Percentiles rank a stretch among this genome's conserved stretches.
Evolutionary conservation across 495 filamentous ascomycete genomes (phyloP).

Genomic region (Aspergillus avenaceus): DNA sequence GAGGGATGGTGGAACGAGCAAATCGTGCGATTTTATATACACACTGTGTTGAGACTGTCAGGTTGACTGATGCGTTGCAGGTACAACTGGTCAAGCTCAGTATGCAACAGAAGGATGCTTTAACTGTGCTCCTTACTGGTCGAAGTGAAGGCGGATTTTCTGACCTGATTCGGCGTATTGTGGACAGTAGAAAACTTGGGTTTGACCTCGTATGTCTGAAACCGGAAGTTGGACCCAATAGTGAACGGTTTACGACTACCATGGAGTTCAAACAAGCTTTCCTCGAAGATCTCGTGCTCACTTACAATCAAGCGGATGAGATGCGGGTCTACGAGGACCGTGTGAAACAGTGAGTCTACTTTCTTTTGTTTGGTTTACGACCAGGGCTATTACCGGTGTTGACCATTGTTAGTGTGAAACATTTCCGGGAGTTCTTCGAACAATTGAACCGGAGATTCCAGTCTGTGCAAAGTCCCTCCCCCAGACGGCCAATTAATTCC

Average conservation of each 20-base stretch:
- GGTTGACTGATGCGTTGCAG: slow-evolving; percentile 35
- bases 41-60: background rate
- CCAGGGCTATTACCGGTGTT: too few species aligned
- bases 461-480: slow-evolving; percentile 22
- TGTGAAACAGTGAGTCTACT: slow-evolving; percentile 52
- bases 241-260: slow-evolving; percentile 70
- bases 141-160: slow-evolving; percentile 72
- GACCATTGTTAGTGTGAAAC: slow-evolving; percentile 55
- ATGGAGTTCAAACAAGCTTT: slow-evolving; percentile 87
- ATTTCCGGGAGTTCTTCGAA: slow-evolving; percentile 77
- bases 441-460: slow-evolving; percentile 59
- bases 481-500: slow-evolving; percentile 58
- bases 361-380: slow-evolving; percentile 7
- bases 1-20: slow-evolving; percentile 96
- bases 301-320: slow-evolving; percentile 78
- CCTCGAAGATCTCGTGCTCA: slow-evolving; percentile 72
- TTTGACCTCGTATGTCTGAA: slow-evolving; percentile 92
- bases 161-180: slow-evolving; percentile 78
- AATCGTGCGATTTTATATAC: slow-evolving; percentile 52
- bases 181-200: slow-evolving; percentile 68
- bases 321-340: slow-evolving; percentile 70
- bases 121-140: slow-evolving; percentile 88
- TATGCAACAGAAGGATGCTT: slow-evolving; percentile 80
- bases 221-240: slow-evolving; percentile 73
- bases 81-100: slow-evolving; percentile 77